A percentile compares a stretch with the other conserved stretches of the same genome.
phyloP scores from a whole-genome alignment of 2,329 filamentous ascomycete species.

The Scedosporium dehoogii region DNA sequence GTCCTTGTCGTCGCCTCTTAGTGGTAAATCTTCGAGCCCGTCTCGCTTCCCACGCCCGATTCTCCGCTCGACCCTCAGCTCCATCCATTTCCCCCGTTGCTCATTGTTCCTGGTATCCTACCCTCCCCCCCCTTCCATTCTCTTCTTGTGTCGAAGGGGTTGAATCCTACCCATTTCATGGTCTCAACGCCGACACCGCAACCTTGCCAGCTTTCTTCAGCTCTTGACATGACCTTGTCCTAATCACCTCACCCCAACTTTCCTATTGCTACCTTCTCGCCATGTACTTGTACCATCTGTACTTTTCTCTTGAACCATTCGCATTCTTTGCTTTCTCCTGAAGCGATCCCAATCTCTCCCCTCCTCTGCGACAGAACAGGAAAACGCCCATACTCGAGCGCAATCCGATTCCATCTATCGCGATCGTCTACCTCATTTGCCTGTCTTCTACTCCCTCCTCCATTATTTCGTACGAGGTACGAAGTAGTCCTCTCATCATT shows the following conservation, averaged over 20 bases:
- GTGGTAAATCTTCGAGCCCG: neutral
- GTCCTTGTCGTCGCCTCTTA: neutral
- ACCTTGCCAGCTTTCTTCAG: neutral
- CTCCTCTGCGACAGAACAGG: neutral
- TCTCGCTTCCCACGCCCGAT: neutral
- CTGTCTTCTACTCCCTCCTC: too few species aligned
- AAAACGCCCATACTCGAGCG: neutral
- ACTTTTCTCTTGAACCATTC: conserved; percentile 1
- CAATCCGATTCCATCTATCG: neutral
- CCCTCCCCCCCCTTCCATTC: neutral
- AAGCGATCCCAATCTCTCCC: neutral
- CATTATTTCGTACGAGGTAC: neutral
- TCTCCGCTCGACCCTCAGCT: conserved; percentile 1
- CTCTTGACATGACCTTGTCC: neutral
- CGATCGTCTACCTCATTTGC: too few species aligned
- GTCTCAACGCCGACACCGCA: neutral
- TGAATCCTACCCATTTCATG: neutral
- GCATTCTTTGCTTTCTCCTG: neutral
- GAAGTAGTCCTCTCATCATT: neutral
- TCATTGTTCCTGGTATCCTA: neutral
- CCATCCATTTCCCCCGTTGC: neutral
- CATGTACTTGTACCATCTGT: neutral
- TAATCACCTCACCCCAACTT: neutral
- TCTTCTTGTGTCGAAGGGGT: neutral
- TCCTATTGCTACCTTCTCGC: neutral